Percentiles rank a stretch among this genome's conserved stretches.
phyloP scores from a whole-genome alignment of 2,329 filamentous ascomycete genomes.

The Cladosporium halotolerans region DNA sequence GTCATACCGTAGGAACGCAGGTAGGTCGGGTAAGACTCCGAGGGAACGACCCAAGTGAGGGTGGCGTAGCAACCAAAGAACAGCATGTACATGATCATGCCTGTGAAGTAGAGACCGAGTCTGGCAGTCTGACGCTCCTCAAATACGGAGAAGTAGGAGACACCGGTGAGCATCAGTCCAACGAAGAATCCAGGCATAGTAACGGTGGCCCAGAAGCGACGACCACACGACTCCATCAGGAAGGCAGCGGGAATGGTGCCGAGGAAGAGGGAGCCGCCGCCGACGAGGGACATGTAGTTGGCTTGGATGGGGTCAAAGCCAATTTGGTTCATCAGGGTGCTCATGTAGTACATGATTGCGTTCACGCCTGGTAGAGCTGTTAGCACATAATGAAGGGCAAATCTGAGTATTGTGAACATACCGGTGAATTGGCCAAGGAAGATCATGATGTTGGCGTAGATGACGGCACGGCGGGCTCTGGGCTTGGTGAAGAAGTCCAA shows the following conservation, averaged over 20 bases:
- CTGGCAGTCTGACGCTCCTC: constrained; percentile 25
- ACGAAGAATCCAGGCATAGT: constrained; percentile 42
- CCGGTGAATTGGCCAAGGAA: constrained; percentile 65
- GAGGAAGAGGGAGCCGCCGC: constrained; percentile 55
- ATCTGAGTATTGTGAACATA: constrained; percentile 45
- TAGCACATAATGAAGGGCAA: neutral
- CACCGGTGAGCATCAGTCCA: constrained; percentile 59
- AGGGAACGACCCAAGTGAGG: constrained; percentile 39
- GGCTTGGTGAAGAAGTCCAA: constrained; percentile 68
- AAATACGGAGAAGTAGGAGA: constrained; percentile 48
- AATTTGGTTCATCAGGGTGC: constrained; percentile 56
- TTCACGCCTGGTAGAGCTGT: constrained; percentile 6
- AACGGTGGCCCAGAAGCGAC: constrained; percentile 67
- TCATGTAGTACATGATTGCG: constrained; percentile 58
- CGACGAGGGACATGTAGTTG: constrained; percentile 65
- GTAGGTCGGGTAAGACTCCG: constrained; percentile 67
- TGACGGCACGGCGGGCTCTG: constrained; percentile 57
- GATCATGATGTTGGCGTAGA: constrained; percentile 66
- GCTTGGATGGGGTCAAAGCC: constrained; percentile 57
- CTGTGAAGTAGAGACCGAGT: constrained; percentile 56
- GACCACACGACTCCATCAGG: constrained; percentile 68
- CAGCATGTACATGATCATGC: constrained; percentile 61
- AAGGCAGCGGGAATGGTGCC: constrained; percentile 31
- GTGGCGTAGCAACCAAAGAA: constrained; percentile 52
- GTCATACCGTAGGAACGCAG: constrained; percentile 69